Evolutionary conservation across 441 rosid genomes (phyloP).

Genomic region (Macaranga tanarius): DNA sequence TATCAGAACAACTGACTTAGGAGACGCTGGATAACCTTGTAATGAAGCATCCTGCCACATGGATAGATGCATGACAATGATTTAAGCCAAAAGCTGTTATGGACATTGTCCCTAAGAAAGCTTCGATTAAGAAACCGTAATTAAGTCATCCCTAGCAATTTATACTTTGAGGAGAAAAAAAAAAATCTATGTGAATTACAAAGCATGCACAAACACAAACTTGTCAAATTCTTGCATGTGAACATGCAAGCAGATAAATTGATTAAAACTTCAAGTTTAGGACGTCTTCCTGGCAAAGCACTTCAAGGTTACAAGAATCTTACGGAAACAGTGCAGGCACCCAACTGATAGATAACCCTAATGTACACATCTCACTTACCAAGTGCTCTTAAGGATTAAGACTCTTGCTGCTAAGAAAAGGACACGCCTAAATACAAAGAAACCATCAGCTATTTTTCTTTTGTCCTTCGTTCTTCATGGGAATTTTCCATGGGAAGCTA

Average conservation of each 20-base stretch:
- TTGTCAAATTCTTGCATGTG: background rate
- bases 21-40: conserved; percentile 85
- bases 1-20: conserved; percentile 90
- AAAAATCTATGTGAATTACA: background rate
- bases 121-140: background rate
- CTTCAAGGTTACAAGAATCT: background rate
- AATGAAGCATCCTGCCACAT: conserved; percentile 79
- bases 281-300: background rate
- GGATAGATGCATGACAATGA: background rate
- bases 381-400: background rate
- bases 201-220: background rate
- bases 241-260: background rate
- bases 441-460: background rate
- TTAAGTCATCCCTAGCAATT: background rate
- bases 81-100: conserved; percentile 1
- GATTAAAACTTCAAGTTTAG: background rate
- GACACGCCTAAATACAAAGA: too few species aligned
- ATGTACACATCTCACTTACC: background rate
- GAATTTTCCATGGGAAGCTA: background rate
- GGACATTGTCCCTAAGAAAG: background rate
- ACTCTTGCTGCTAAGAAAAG: background rate
- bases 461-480: background rate
- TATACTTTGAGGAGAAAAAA: too few species aligned
- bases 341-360: background rate
- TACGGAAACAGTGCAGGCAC: background rate